Base-by-base conservation (phyloP, 192 early-diverging fungal genomes). In the Podila epicladia region DNA sequence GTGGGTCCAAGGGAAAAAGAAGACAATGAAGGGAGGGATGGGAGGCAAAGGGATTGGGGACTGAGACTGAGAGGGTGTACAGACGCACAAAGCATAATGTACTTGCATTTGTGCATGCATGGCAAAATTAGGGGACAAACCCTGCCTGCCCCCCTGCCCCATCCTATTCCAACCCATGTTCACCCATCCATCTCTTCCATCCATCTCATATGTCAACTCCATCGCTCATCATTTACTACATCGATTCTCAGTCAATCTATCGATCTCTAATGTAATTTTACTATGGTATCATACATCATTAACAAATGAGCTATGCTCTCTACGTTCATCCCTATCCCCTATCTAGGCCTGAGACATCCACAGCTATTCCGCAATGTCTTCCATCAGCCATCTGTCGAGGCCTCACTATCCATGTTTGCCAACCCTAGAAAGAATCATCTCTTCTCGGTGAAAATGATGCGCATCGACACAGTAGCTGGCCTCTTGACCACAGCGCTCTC, bases 391-490 rank as follows among this genome's bases (percentile, higher is more conserved):
- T 78, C 75, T 0, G 75, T 78, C 53, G 75, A 78, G 51, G 69
- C 69, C n/a, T 69, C 62, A 1, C 63, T 78, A 8, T 60, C 75
- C 17, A 71, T 71, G 69, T 24, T 78, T 22, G 75, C 69, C 24
- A 61, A 78, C 51, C 75, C 75, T 2, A 63, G 51, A 7, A 71
- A 72, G 50, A 37, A 49, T 6, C 63, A 72, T 37, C 58, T 78
- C 7, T 71, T 78, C 59, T 78, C 75, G n/a, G 75, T 61, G 29
- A 78, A 78, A 50, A 72, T 71, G 75, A 78, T 78, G 75, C 75
- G 75, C 51, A 78, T 78, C 33, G 75, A 78, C 53, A 78, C 75
- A 11, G 69, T 78, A 20, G 75, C 75, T 13, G 75, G 75, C 0
- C 60, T 78, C 41, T 64, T 78, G 15, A 78, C 75, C 37, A 78